Percentiles rank a stretch among this genome's conserved stretches.
These are phyloP conservation scores for Graphilbum fragrans DNA, from an alignment of 2,329 filamentous ascomycete species.

Conservation along the genomic window DNA sequence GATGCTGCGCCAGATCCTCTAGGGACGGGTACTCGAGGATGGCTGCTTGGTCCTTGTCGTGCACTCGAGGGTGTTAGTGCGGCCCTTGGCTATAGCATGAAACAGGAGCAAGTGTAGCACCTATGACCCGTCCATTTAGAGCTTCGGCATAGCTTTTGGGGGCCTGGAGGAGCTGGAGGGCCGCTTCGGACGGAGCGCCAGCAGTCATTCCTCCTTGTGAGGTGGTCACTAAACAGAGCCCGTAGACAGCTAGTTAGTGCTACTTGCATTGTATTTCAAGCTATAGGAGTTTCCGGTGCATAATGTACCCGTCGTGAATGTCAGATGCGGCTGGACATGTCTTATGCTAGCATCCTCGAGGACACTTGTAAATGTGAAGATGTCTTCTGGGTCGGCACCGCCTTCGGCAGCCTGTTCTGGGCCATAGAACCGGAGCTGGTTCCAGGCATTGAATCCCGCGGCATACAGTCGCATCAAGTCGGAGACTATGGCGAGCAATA, in stretches of 20 bases:
- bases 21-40: conserved; percentile 17
- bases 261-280: too few relatives aligned
- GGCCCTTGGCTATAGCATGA: too few relatives aligned
- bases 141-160: conserved; percentile 12
- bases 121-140: conserved; percentile 17
- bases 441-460: conserved; percentile 47
- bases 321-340: conserved; percentile 22
- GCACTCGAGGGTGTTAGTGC: conserved; percentile 13
- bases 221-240: conserved; percentile 4
- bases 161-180: not conserved
- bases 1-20: not conserved
- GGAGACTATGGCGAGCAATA: too few relatives aligned
- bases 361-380: conserved; percentile 29
- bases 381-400: conserved; percentile 29
- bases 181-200: not conserved
- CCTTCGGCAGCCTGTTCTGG: not conserved
- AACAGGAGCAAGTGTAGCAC: conserved; percentile 11
- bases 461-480: conserved; percentile 41
- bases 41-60: conserved; percentile 12
- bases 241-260: too few relatives aligned
- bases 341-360: conserved; percentile 23
- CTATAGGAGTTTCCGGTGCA: too few relatives aligned
- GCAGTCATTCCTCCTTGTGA: not conserved
- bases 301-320: conserved; percentile 33
- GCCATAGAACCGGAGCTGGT: conserved; percentile 31